Conservation (phyloP, 768 basidiomycete genomes). For the Psilocybe tampanensis region DNA sequence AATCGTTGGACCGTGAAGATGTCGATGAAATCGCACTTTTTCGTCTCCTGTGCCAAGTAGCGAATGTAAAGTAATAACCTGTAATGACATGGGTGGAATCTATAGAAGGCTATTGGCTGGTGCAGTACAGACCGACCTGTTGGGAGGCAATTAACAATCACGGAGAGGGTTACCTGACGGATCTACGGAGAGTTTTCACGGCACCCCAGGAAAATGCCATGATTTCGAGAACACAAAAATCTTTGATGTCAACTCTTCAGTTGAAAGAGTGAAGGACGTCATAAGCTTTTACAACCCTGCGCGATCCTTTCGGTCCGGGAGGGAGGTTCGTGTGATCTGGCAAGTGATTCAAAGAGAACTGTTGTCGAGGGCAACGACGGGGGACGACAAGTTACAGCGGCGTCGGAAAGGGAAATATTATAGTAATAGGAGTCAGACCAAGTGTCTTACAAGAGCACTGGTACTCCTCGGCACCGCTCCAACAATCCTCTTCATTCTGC, state of each 20-base stretch:
- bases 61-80: neutral
- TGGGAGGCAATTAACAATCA: slow-evolving; percentile 17
- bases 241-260: neutral
- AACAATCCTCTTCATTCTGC: too few species aligned
- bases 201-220: neutral
- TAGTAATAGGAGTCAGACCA: too few species aligned
- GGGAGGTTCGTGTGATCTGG: neutral
- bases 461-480: too few species aligned
- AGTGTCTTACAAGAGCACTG: too few species aligned
- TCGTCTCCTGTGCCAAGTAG: slow-evolving; percentile 11
- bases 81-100: neutral
- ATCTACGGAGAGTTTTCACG: neutral
- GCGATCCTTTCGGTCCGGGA: neutral
- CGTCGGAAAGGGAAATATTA: too few species aligned
- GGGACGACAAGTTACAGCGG: too few species aligned
- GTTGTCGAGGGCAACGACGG: too few species aligned
- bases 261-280: too few species aligned
- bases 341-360: too few species aligned
- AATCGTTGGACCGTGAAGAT: slow-evolving; percentile 23
- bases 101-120: neutral
- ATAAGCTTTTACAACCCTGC: neutral
- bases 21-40: slow-evolving; percentile 46
- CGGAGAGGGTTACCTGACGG: slow-evolving; percentile 4
- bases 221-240: neutral
- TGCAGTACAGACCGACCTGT: neutral